Conservation (phyloP, 108 stramenopile species). For the Nitzschia sp. region DNA sequence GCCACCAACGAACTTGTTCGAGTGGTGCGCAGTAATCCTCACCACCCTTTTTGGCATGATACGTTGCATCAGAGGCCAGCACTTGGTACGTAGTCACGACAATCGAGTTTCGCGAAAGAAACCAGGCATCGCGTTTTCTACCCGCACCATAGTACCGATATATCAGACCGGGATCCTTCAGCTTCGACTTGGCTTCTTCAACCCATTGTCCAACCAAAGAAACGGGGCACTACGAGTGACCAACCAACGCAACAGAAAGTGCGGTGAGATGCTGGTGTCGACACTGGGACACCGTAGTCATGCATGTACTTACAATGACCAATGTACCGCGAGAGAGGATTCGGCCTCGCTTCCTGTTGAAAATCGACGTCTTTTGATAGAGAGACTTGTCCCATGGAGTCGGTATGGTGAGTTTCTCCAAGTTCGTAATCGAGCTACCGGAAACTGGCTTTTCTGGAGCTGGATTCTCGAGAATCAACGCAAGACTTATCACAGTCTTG, state of each 20-base stretch:
- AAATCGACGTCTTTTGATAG: conserved; percentile 9
- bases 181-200: conserved; percentile 50
- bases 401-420: not conserved
- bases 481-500: conserved; percentile 47
- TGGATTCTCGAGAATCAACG: conserved; percentile 48
- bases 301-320: conserved; percentile 38
- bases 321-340: conserved; percentile 46
- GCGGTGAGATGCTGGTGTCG: too few relatives aligned
- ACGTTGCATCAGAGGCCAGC: conserved; percentile 37
- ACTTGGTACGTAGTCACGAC: conserved; percentile 58
- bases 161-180: conserved; percentile 46
- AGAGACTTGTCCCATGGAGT: conserved; percentile 5
- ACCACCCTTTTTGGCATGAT: conserved; percentile 22
- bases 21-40: conserved; percentile 38
- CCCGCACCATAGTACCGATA: conserved; percentile 50
- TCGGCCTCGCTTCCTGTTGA: conserved; percentile 23
- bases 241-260: not conserved
- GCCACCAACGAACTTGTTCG: conserved; percentile 57
- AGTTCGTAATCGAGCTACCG: conserved; percentile 18
- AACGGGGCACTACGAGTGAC: not conserved
- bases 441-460: conserved; percentile 40
- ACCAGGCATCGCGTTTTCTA: conserved; percentile 37
- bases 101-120: conserved; percentile 35
- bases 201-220: conserved; percentile 5
- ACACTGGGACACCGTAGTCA: too few relatives aligned